A percentile compares a stretch with the other conserved stretches of the same genome.
Evolutionary conservation across 1,284 basidiomycete species (phyloP).

Genomic region (Ceratobasidium sp.): DNA sequence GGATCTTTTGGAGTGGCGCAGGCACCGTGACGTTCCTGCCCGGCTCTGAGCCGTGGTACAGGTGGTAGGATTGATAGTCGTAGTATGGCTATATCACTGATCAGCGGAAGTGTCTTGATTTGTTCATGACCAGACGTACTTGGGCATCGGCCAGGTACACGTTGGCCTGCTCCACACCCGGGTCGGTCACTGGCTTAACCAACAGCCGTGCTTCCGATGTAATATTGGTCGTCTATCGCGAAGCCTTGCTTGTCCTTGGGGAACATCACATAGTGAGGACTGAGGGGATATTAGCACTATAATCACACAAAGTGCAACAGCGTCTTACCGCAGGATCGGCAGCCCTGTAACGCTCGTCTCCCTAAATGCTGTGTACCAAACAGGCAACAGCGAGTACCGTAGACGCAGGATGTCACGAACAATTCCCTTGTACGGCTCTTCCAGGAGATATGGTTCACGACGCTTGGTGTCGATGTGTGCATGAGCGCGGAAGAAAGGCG

Average conservation of each 20-base stretch:
- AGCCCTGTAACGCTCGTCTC: conserved; percentile 81
- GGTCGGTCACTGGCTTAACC: conserved; percentile 87
- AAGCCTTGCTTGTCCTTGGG: conserved; percentile 87
- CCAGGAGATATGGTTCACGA: conserved; percentile 91
- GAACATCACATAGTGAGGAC: conserved; percentile 94
- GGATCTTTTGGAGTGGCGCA: conserved; percentile 80
- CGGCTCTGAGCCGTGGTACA: conserved; percentile 68
- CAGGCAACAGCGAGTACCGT: conserved; percentile 86
- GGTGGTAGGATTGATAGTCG: conserved; percentile 80
- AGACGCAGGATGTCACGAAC: conserved; percentile 81
- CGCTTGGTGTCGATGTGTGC: conserved; percentile 98
- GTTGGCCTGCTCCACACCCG: conserved; percentile 71
- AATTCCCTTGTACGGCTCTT: conserved; percentile 85
- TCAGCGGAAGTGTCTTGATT: background rate
- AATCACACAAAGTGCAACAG: background rate
- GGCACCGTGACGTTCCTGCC: conserved; percentile 75
- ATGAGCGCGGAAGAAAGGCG: conserved; percentile 98
- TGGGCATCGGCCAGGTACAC: conserved; percentile 91
- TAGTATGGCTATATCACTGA: conserved; percentile 89
- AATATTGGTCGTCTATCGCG: conserved; percentile 93
- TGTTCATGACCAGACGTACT: conserved; percentile 51
- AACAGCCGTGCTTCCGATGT: conserved; percentile 87
- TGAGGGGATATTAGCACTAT: conserved; percentile 47
- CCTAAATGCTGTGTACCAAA: conserved; percentile 97
- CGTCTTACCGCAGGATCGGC: conserved; percentile 80